Conservation (phyloP, 768 basidiomycete genomes). For the Rhizopogon sp. region DNA sequence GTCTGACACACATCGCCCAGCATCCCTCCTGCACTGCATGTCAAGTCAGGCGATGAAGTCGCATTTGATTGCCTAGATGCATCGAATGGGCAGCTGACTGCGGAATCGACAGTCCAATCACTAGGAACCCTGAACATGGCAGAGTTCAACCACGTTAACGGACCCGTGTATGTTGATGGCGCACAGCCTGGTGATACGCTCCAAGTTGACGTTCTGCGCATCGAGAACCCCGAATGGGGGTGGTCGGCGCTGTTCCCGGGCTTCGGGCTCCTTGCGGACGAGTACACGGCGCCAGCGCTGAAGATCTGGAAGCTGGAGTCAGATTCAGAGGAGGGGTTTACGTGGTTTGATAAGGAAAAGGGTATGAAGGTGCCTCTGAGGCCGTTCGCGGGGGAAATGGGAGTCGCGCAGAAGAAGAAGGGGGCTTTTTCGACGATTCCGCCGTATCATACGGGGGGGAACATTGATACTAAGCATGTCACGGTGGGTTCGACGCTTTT, state of each 20-base stretch:
- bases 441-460: constrained; percentile 57
- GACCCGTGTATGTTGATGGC: constrained; percentile 48
- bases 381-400: constrained; percentile 65
- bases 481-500: constrained; percentile 49
- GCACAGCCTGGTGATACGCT: constrained; percentile 55
- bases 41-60: constrained; percentile 51
- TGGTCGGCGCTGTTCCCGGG: constrained; percentile 59
- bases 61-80: constrained; percentile 58
- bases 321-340: constrained; percentile 26
- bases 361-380: constrained; percentile 45
- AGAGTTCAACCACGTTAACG: constrained; percentile 54
- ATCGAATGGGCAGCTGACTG: constrained; percentile 53
- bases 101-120: constrained; percentile 30
- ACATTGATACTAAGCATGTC: constrained; percentile 58
- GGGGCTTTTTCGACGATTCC: constrained; percentile 60
- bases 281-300: constrained; percentile 44
- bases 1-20: constrained; percentile 21
- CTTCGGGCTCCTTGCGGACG: constrained; percentile 54
- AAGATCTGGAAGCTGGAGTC: constrained; percentile 50
- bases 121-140: constrained; percentile 40
- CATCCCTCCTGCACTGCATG: constrained; percentile 43
- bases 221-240: constrained; percentile 54
- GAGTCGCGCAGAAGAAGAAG: constrained; percentile 44
- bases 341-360: constrained; percentile 47
- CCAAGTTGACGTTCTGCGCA: constrained; percentile 51